Conservation (phyloP, 805 yeast species). For the Candida broadrunensis region DNA sequence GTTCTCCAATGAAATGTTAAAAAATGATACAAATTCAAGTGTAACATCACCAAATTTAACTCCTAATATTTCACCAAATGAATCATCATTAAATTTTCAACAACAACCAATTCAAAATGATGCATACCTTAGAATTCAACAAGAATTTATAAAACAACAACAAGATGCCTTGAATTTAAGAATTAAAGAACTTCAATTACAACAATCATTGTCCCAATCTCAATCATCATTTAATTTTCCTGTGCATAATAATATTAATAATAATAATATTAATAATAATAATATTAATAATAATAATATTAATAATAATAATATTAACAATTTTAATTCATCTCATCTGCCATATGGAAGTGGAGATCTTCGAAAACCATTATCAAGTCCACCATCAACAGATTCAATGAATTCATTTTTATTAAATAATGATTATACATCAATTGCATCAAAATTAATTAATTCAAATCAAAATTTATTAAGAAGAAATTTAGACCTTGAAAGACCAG, state of each 20-base stretch:
- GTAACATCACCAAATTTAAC: neutral
- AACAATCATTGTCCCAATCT: neutral
- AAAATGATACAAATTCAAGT: neutral
- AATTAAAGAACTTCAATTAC: constrained; percentile 2
- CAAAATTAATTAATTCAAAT: constrained; percentile 1
- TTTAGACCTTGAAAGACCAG: constrained; percentile 1
- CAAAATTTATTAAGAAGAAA: neutral
- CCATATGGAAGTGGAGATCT: neutral
- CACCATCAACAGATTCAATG: constrained; percentile 6
- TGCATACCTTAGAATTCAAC: constrained; percentile 33
- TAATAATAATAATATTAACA: too few relatives aligned
- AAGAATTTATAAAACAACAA: constrained; percentile 35
- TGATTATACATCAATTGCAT: constrained; percentile 1
- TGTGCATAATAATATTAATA: too few relatives aligned
- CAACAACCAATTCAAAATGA: neutral
- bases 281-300: too few relatives aligned
- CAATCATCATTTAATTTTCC: neutral
- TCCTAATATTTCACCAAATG: constrained; percentile 10
- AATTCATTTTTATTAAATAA: constrained; percentile 3
- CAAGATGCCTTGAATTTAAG: constrained; percentile 16
- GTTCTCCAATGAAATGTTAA: constrained; percentile 8
- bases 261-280: too few relatives aligned
- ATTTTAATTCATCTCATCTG: neutral
- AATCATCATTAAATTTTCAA: neutral
- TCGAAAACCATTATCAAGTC: neutral